Conservation (phyloP, 1,139 yeast species). For the Hansenula lynferdii region DNA sequence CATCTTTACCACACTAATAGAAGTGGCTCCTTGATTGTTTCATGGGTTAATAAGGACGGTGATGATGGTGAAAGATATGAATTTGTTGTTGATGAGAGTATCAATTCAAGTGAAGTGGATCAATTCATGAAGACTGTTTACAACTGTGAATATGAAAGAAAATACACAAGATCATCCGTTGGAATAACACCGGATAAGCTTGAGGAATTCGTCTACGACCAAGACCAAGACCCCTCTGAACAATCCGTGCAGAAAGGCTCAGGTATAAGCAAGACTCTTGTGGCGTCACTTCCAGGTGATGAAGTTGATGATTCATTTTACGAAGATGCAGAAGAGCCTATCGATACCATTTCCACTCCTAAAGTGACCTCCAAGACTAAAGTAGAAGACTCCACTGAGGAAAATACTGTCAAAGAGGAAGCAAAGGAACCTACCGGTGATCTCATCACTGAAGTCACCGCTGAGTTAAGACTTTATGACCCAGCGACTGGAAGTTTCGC, state of each 20-base stretch:
- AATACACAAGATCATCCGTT: conserved; percentile 53
- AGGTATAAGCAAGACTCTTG: not conserved
- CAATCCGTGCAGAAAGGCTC: not conserved
- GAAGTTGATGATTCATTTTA: conserved; percentile 22
- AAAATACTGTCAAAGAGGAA: not conserved
- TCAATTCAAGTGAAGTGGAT: conserved; percentile 52
- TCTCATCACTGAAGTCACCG: conserved; percentile 18
- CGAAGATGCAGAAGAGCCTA: conserved; percentile 28
- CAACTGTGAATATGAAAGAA: conserved; percentile 73
- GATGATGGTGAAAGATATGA: conserved; percentile 86
- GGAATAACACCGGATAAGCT: conserved; percentile 29
- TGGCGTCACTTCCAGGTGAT: conserved; percentile 16
- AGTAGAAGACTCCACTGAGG: too few relatives aligned
- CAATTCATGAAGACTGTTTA: conserved; percentile 59
- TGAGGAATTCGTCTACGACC: not conserved
- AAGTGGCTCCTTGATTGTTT: conserved; percentile 47
- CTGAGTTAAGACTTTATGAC: conserved; percentile 55
- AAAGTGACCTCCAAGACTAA: not conserved
- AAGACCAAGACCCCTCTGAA: conserved; percentile 10
- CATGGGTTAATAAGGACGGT: conserved; percentile 83
- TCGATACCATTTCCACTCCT: not conserved
- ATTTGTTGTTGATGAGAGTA: conserved; percentile 66
- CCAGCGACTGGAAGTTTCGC: conserved; percentile 44
- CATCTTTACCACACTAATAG: conserved; percentile 40
- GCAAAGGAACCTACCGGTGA: conserved; percentile 19